phyloP scores from a whole-genome alignment of 352 stramenopile species.

The Hyaloperonospora brassicae region DNA sequence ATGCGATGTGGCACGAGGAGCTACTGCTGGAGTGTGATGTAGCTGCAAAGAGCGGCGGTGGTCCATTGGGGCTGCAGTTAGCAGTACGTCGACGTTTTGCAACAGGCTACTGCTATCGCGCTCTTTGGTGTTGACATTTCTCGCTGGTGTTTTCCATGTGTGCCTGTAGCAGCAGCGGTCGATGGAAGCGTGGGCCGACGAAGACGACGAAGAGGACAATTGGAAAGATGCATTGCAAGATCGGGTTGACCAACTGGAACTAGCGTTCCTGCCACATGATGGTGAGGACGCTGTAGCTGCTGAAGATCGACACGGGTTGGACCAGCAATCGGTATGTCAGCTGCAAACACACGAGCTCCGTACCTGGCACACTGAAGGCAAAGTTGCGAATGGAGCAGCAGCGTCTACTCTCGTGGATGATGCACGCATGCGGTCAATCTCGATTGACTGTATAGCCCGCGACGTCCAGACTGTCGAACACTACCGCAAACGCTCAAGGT shows the following conservation, averaged over 20 bases:
- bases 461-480: slow-evolving; percentile 34
- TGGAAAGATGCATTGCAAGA: slow-evolving; percentile 76
- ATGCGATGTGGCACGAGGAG: slow-evolving; percentile 52
- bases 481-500: slow-evolving; percentile 29
- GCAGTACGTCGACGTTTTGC: slow-evolving; percentile 14
- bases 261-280: slow-evolving; percentile 38
- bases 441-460: slow-evolving; percentile 34
- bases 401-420: slow-evolving; percentile 9
- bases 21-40: slow-evolving; percentile 8
- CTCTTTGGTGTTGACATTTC: slow-evolving; percentile 4
- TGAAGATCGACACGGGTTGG: slow-evolving; percentile 12
- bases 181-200: slow-evolving; percentile 69
- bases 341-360: slow-evolving; percentile 3
- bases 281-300: slow-evolving; percentile 20
- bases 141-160: slow-evolving; percentile 2
- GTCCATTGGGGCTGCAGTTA: slow-evolving; percentile 18
- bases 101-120: background rate
- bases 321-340: slow-evolving; percentile 15
- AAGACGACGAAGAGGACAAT: slow-evolving; percentile 72
- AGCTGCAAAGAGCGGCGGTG: slow-evolving; percentile 14
- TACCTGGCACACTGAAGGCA: slow-evolving; percentile 22
- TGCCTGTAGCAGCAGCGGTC: slow-evolving; percentile 35
- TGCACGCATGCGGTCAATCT: slow-evolving; percentile 22
- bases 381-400: slow-evolving; percentile 8
- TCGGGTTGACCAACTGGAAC: slow-evolving; percentile 66